A percentile compares a stretch with the other conserved stretches of the same genome.
These are phyloP conservation scores for Xylaria sp. DNA, from an alignment of 495 filamentous ascomycete genomes.

Conservation along the genomic window DNA sequence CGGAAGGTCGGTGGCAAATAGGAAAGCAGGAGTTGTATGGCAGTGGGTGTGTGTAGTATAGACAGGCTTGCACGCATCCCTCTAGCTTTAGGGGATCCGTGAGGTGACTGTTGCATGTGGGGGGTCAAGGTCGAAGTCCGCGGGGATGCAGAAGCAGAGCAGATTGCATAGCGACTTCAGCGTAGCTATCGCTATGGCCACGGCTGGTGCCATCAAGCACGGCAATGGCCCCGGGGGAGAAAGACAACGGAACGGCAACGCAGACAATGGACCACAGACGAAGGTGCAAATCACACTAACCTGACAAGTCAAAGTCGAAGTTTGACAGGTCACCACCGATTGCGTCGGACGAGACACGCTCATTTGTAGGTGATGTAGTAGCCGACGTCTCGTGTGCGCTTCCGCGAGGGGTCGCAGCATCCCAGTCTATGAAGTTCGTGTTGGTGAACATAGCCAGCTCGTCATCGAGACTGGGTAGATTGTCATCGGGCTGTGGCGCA, in stretches of 20 bases:
- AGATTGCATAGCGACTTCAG: not conserved
- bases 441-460: conserved; percentile 93
- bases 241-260: not conserved
- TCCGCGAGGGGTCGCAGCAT: conserved; percentile 59
- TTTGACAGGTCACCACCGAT: conserved; percentile 46
- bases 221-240: conserved; percentile 20
- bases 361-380: conserved; percentile 45
- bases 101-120: conserved; percentile 17
- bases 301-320: conserved; percentile 44
- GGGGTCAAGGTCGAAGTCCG: not conserved
- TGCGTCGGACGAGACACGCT: conserved; percentile 38
- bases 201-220: not conserved
- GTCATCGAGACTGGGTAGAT: conserved; percentile 64
- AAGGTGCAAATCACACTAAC: conserved; percentile 38
- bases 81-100: not conserved
- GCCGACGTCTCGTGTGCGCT: conserved; percentile 39
- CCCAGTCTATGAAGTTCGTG: conserved; percentile 91
- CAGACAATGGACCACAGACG: not conserved
- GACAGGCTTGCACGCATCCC: not conserved
- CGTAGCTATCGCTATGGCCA: not conserved
- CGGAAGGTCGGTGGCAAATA: conserved; percentile 26
- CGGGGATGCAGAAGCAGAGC: conserved; percentile 17
- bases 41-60: not conserved
- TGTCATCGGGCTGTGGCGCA: conserved; percentile 68
- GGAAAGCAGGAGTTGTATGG: not conserved